A percentile compares a stretch with the other conserved stretches of the same genome.
phyloP scores from a whole-genome alignment of 2,329 filamentous ascomycete genomes.

The Didymella pinodella region DNA sequence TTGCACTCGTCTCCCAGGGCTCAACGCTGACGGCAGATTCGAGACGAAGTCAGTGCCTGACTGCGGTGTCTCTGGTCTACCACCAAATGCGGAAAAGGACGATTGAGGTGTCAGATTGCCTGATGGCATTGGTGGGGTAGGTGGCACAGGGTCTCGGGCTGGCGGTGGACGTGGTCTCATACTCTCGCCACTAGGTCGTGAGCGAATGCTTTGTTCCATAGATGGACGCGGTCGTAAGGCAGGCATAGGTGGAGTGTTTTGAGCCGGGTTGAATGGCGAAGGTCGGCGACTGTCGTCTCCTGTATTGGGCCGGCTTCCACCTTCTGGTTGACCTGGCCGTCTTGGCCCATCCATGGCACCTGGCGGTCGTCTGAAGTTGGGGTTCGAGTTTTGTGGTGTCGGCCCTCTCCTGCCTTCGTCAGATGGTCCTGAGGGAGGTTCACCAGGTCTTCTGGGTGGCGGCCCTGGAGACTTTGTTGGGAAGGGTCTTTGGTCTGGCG shows the following conservation, averaged over 20 bases:
- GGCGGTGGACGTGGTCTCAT: conserved; percentile 43
- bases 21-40: conserved; percentile 34
- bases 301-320: conserved; percentile 38
- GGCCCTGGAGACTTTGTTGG: conserved; percentile 35
- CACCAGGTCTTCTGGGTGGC: conserved; percentile 34
- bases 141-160: conserved; percentile 42
- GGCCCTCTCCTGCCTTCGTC: conserved; percentile 31
- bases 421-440: conserved; percentile 20
- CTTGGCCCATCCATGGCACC: conserved; percentile 34
- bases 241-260: conserved; percentile 38
- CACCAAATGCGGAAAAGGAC: conserved; percentile 49
- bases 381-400: conserved; percentile 23
- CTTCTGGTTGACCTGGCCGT: conserved; percentile 31
- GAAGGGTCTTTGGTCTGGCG: conserved; percentile 28
- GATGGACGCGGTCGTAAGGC: conserved; percentile 44
- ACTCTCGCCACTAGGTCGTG: conserved; percentile 48
- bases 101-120: conserved; percentile 52
- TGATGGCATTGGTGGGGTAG: conserved; percentile 37
- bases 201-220: conserved; percentile 47
- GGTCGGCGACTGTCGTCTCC: conserved; percentile 43
- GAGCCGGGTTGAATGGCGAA: conserved; percentile 30
- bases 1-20: conserved; percentile 38
- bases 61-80: conserved; percentile 46
- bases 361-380: conserved; percentile 36
- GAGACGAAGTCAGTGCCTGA: conserved; percentile 26